Base-by-base conservation (phyloP, 441 rosid species). In the Syzygium malaccense region DNA sequence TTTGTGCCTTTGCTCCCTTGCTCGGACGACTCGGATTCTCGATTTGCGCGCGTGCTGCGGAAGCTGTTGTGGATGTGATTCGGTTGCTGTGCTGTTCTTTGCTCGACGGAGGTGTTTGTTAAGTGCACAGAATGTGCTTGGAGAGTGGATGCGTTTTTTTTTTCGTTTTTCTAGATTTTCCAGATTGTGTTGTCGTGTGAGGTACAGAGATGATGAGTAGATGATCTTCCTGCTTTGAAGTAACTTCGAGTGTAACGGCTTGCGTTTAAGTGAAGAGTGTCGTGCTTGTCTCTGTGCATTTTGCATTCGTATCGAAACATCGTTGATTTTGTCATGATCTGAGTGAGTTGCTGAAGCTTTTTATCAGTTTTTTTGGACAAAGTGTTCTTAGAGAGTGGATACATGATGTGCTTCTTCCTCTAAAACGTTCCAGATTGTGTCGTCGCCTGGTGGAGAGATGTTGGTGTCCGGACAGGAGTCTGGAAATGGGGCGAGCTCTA, bases 391-490 rank as follows among this genome's bases (percentile, higher is more conserved):
- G 83, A 41, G 83, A 41, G n/a, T 41, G 51, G n/a, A 54, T 17
- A 58, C 86, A 18, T 86, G 55, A 87, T 86, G 88, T 55, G 71
- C 55, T 90, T 66, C 86, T 64, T 88, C 89, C 55, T 19, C 20
- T 41, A 60, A 75, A 75, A 75, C 17, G 25, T 89, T 79, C 55
- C 88, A 66, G 90, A 33, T 88, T 71, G 87, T 55, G 78, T 64
- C 91, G 62, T 56, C 49, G 53, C 84, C 10, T 19, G 84, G 87
- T 85, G 90, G 41, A 51, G 90, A 86, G 88, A 94, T 91, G 94
- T 89, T 90, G 91, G 85, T 89, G 85, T 91, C 95, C 37, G 90
- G 88, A 87, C 68, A 49, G 58, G 94, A 90, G 88, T 85, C 87
- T 88, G 91, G 83, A 66, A 87, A 87, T 85, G 90, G 89, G 32